phyloP scores from a whole-genome alignment of 345 rosid genomes.

The Citrus maxima region DNA sequence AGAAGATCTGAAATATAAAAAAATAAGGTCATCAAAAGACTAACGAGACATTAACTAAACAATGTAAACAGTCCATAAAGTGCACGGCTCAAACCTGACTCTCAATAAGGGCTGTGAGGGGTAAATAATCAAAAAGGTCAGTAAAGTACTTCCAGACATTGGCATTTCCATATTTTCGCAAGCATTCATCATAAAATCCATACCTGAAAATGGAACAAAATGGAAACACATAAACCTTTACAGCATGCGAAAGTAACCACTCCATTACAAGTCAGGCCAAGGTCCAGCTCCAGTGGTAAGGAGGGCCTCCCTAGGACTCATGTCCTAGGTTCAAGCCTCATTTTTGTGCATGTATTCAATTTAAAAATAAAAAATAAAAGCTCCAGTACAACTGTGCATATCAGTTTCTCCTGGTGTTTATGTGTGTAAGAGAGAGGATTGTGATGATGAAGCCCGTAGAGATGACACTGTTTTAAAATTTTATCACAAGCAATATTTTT shows the following conservation, averaged over 20 bases:
- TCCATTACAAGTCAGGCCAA: too few species aligned
- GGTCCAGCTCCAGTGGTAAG: too few species aligned
- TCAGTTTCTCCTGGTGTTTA: neutral
- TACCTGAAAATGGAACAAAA: slow-evolving; percentile 49
- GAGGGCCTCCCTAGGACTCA: too few species aligned
- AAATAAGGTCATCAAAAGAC: slow-evolving; percentile 6
- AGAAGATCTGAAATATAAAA: slow-evolving; percentile 55
- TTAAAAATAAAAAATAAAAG: too few species aligned
- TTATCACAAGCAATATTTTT: neutral
- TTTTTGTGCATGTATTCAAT: neutral
- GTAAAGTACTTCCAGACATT: slow-evolving; percentile 96
- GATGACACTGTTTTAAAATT: neutral
- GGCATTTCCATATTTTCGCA: slow-evolving; percentile 96
- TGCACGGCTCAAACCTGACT: slow-evolving; percentile 61
- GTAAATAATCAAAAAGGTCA: slow-evolving; percentile 86
- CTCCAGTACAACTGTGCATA: too few species aligned
- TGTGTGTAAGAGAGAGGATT: neutral
- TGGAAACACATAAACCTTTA: neutral
- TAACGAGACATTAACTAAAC: slow-evolving; percentile 1
- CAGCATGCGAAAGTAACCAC: neutral
- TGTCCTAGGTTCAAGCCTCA: too few species aligned
- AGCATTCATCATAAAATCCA: slow-evolving; percentile 93
- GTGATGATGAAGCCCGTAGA: neutral
- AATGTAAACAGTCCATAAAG: neutral
- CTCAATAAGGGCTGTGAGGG: slow-evolving; percentile 91